A percentile compares a stretch with the other conserved stretches of the same genome.
These are phyloP conservation scores for Lomentospora prolificans DNA, from an alignment of 2,329 filamentous ascomycete genomes.

Conservation along the genomic window DNA sequence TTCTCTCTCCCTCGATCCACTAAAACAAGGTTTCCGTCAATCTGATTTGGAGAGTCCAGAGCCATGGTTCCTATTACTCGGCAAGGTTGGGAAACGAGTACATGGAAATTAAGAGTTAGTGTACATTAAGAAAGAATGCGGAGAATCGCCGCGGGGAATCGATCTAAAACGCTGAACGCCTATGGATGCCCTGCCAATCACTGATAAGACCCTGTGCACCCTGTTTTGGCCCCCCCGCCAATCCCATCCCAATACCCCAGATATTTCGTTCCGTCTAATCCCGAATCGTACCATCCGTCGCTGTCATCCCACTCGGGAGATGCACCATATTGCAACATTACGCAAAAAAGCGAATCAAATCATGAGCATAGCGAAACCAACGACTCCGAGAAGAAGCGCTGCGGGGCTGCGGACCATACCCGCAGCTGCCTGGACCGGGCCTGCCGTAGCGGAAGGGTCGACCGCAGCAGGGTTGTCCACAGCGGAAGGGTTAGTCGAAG, in stretches of 20 bases:
- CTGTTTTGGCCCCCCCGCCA: not conserved
- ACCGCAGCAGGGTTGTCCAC: slow-evolving; percentile 6
- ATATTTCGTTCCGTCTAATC: not conserved
- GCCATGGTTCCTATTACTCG: not conserved
- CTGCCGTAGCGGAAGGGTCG: not conserved
- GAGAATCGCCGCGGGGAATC: not conserved
- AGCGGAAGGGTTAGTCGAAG: slow-evolving; percentile 9
- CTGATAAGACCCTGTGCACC: not conserved
- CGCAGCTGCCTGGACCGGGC: slow-evolving; percentile 8
- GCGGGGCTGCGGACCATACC: slow-evolving; percentile 13
- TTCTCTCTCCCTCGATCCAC: too few relatives aligned
- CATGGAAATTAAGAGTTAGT: not conserved
- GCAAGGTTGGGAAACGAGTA: not conserved
- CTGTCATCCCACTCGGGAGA: not conserved
- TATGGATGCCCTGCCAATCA: not conserved
- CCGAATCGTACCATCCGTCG: not conserved
- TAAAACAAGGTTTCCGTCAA: too few relatives aligned
- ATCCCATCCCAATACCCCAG: not conserved
- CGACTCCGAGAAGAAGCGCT: slow-evolving; percentile 12
- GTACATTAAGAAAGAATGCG: not conserved
- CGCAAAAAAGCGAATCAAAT: slow-evolving; percentile 3
- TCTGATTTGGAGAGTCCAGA: not conserved
- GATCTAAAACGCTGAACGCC: not conserved
- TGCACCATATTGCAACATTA: not conserved
- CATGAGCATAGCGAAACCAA: slow-evolving; percentile 15